These are phyloP conservation scores for Suhomyces xylopsoci DNA, from an alignment of 805 yeast species.

Conservation along the genomic window DNA sequence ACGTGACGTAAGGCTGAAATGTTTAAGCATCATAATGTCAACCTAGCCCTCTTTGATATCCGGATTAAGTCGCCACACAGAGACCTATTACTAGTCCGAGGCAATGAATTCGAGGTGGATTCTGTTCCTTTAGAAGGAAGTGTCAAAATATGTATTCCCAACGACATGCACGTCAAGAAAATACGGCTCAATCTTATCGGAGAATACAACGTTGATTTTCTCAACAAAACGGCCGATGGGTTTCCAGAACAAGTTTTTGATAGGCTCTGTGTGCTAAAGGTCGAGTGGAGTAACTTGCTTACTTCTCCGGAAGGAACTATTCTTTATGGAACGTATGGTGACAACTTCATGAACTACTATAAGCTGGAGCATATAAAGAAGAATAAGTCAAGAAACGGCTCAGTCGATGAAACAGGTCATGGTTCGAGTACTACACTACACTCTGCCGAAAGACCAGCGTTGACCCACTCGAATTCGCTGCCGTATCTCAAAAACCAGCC, in stretches of 20 bases:
- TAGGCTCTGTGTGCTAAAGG: conserved; percentile 37
- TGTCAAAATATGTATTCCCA: conserved; percentile 45
- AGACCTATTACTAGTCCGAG: conserved; percentile 42
- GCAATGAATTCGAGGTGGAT: conserved; percentile 45
- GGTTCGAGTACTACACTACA: neutral
- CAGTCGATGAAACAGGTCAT: conserved; percentile 2
- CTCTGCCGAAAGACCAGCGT: conserved; percentile 20
- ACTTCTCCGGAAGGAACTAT: conserved; percentile 37
- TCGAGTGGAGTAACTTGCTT: conserved; percentile 49
- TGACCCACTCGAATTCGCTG: conserved; percentile 29
- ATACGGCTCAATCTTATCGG: conserved; percentile 42
- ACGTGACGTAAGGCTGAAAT: conserved; percentile 8
- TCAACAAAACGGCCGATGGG: conserved; percentile 30
- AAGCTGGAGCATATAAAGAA: conserved; percentile 19
- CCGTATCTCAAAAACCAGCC: conserved; percentile 19
- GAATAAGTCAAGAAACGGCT: conserved; percentile 5
- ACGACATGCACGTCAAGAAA: conserved; percentile 37
- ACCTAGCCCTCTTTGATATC: conserved; percentile 36
- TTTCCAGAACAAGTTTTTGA: conserved; percentile 36
- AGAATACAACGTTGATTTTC: conserved; percentile 41
- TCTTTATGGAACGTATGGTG: conserved; percentile 42
- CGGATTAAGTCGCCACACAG: conserved; percentile 39
- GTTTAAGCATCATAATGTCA: conserved; percentile 20
- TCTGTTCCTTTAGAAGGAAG: conserved; percentile 44
- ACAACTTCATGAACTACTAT: conserved; percentile 20